Percentiles rank a stretch among this genome's conserved stretches.
phyloP scores from a whole-genome alignment of 2,329 filamentous ascomycete species.

The Trichophyton schoenleinii region DNA sequence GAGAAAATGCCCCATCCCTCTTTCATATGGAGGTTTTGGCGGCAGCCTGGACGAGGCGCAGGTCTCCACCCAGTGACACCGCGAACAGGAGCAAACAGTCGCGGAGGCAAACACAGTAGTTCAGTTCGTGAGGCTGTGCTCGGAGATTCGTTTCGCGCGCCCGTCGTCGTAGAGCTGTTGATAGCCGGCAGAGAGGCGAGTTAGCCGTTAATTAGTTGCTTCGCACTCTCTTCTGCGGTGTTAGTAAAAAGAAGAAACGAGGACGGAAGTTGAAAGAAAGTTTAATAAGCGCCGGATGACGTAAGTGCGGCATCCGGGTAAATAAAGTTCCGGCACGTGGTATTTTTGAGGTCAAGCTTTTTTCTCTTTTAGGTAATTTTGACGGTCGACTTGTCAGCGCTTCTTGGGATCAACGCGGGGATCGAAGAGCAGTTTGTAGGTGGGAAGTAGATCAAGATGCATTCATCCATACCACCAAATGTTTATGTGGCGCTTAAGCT shows the following conservation, averaged over 20 bases:
- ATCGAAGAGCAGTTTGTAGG: not conserved
- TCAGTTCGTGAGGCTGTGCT: not conserved
- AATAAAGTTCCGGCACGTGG: not conserved
- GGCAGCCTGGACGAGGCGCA: slow-evolving; percentile 1
- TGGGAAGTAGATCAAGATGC: slow-evolving; percentile 19
- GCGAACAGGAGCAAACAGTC: not conserved
- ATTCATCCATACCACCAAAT: slow-evolving; percentile 28
- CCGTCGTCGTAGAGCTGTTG: not conserved
- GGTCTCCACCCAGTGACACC: not conserved
- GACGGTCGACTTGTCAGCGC: not conserved
- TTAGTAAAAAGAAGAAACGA: not conserved
- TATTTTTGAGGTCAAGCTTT: not conserved
- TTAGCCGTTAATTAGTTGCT: no score
- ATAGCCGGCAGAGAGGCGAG: no score
- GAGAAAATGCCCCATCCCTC: not conserved
- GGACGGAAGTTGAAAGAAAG: not conserved
- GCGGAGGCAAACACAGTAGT: not conserved
- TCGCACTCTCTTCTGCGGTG: no score
- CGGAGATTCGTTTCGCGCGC: not conserved
- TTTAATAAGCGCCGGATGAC: not conserved
- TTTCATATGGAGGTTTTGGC: not conserved
- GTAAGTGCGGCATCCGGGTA: not conserved
- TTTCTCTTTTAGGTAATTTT: not conserved
- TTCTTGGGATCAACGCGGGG: not conserved
- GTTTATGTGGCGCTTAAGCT: slow-evolving; percentile 27